Percentiles rank a stretch among this genome's conserved stretches.
phyloP scores from a whole-genome alignment of 1,284 basidiomycete species.

The Sanghuangporus sanghuang region DNA sequence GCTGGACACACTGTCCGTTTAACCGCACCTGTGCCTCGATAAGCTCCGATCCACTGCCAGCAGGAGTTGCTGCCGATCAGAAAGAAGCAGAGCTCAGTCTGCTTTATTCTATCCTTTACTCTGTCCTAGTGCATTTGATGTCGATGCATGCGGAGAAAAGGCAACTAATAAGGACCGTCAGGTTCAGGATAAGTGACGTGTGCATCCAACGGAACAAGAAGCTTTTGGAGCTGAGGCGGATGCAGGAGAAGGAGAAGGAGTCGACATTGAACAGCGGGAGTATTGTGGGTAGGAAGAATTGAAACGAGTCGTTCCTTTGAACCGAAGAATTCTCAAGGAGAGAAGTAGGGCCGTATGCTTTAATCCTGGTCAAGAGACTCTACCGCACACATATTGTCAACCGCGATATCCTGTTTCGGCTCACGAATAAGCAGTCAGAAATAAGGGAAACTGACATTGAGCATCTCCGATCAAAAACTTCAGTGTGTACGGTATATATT shows the following conservation, averaged over 20 bases:
- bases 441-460: too few relatives aligned
- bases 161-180: not conserved
- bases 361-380: not conserved
- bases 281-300: not conserved
- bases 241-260: not conserved
- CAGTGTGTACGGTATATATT: too few relatives aligned
- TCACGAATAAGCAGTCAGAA: too few relatives aligned
- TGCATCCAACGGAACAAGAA: not conserved
- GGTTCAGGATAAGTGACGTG: not conserved
- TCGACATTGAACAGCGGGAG: not conserved
- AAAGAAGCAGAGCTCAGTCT: slow-evolving; percentile 1
- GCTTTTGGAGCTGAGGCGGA: not conserved
- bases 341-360: not conserved
- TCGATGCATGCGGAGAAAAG: not conserved
- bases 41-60: not conserved
- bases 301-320: not conserved
- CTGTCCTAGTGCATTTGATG: not conserved
- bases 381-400: not conserved
- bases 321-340: not conserved
- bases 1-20: not conserved
- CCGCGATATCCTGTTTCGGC: not conserved
- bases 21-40: not conserved
- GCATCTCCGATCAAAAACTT: too few relatives aligned
- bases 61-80: not conserved
- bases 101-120: not conserved